phyloP scores from a whole-genome alignment of 352 stramenopile genomes.

The Nothophytophthora sp. region DNA sequence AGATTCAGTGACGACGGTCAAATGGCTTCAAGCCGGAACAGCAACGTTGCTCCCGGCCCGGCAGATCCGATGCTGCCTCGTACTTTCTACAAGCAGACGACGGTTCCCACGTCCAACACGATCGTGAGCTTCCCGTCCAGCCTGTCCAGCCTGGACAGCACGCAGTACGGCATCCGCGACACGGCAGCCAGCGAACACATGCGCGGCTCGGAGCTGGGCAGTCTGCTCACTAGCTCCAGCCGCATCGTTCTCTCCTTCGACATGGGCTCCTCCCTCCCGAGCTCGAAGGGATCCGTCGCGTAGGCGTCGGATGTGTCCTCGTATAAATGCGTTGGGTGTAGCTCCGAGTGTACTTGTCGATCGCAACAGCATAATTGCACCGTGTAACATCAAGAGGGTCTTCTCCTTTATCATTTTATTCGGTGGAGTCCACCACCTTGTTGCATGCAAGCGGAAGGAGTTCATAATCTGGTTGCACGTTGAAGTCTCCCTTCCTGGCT shows the following conservation, averaged over 20 bases:
- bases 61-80: not conserved
- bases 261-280: conserved; percentile 9
- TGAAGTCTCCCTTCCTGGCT: too few relatives aligned
- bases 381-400: too few relatives aligned
- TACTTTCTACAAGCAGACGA: not conserved
- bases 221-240: conserved; percentile 22
- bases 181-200: conserved; percentile 39
- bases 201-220: conserved; percentile 27
- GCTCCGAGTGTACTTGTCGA: too few relatives aligned
- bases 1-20: conserved; percentile 6
- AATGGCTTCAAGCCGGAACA: conserved; percentile 12
- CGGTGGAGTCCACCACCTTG: too few relatives aligned
- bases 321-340: too few relatives aligned
- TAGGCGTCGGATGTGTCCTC: not conserved
- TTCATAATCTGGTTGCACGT: too few relatives aligned
- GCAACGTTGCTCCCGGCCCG: conserved; percentile 5
- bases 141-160: conserved; percentile 22
- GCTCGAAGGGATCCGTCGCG: not conserved
- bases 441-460: too few relatives aligned
- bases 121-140: conserved; percentile 31
- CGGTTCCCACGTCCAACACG: conserved; percentile 6
- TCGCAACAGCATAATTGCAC: too few relatives aligned
- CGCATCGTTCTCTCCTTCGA: conserved; percentile 34
- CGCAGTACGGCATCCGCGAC: conserved; percentile 27
- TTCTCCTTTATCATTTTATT: too few relatives aligned